These are phyloP conservation scores for Moesziomyces globuligerus DNA, from an alignment of 1,284 basidiomycete species.

Conservation along the genomic window DNA sequence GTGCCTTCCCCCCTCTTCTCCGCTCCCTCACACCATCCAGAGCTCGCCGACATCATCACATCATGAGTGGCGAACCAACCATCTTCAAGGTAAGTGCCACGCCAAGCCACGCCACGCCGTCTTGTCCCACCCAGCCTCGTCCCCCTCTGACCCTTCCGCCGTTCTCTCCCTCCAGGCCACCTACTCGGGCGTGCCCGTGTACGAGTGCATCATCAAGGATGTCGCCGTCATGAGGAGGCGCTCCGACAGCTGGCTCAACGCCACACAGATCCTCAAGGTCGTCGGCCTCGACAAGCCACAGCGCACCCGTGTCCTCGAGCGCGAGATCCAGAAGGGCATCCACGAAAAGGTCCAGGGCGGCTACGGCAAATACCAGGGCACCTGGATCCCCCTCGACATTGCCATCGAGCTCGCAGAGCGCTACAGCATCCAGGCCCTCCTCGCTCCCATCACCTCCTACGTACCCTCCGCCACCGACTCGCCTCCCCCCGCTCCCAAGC, in stretches of 20 bases:
- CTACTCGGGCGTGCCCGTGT: conserved; percentile 69
- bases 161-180: conserved; percentile 59
- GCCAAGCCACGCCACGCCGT: background rate
- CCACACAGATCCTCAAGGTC: conserved; percentile 98
- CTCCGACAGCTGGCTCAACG: conserved; percentile 93
- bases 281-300: conserved; percentile 99
- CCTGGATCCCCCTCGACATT: conserved; percentile 96
- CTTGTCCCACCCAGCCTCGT: conserved; percentile 2
- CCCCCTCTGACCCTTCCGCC: background rate
- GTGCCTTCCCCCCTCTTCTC: background rate
- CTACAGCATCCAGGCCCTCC: conserved; percentile 86
- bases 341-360: conserved; percentile 99
- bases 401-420: conserved; percentile 87
- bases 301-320: conserved; percentile 92
- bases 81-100: conserved; percentile 48
- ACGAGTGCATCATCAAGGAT: conserved; percentile 68
- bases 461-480: conserved; percentile 79
- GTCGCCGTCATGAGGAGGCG: conserved; percentile 94
- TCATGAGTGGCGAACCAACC: conserved; percentile 46
- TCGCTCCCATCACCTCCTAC: conserved; percentile 96
- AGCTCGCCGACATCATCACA: background rate
- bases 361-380: conserved; percentile 99
- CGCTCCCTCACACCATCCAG: background rate
- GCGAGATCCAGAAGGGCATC: conserved; percentile 97
- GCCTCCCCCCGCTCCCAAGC: conserved; percentile 97